Conservation (phyloP, 768 basidiomycete species). For the Harrya chromipes region DNA sequence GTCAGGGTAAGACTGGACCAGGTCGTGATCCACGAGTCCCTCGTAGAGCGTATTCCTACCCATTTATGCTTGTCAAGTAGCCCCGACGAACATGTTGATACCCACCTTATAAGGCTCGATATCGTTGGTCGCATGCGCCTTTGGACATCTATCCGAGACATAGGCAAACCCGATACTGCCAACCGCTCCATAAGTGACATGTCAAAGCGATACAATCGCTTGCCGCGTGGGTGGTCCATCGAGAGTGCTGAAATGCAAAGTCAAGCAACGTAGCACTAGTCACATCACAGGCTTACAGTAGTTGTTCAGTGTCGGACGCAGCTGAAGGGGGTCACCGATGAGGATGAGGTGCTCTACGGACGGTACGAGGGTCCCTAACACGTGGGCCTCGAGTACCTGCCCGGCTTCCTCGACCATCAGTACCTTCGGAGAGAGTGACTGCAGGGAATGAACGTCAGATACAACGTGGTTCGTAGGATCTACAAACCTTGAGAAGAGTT, state of each 20-base stretch:
- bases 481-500: constrained; percentile 50
- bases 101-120: constrained; percentile 43
- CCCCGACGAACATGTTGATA: not conserved
- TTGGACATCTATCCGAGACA: constrained; percentile 72
- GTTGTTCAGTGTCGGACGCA: constrained; percentile 65
- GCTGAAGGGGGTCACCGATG: constrained; percentile 78
- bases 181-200: constrained; percentile 77
- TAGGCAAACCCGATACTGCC: constrained; percentile 49
- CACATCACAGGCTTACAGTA: constrained; percentile 41
- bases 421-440: constrained; percentile 60
- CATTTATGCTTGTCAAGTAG: not conserved
- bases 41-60: constrained; percentile 60
- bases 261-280: not conserved
- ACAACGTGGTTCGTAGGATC: not conserved
- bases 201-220: constrained; percentile 59
- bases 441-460: not conserved
- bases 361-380: constrained; percentile 59
- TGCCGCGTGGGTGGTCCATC: constrained; percentile 60
- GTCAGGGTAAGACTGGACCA: constrained; percentile 48
- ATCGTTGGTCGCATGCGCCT: constrained; percentile 74
- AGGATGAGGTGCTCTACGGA: constrained; percentile 71
- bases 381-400: constrained; percentile 77
- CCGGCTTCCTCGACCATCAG: constrained; percentile 80
- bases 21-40: constrained; percentile 51
- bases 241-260: constrained; percentile 50